Base-by-base conservation (phyloP, 1,284 basidiomycete genomes). In the Cystobasidium sp. region DNA sequence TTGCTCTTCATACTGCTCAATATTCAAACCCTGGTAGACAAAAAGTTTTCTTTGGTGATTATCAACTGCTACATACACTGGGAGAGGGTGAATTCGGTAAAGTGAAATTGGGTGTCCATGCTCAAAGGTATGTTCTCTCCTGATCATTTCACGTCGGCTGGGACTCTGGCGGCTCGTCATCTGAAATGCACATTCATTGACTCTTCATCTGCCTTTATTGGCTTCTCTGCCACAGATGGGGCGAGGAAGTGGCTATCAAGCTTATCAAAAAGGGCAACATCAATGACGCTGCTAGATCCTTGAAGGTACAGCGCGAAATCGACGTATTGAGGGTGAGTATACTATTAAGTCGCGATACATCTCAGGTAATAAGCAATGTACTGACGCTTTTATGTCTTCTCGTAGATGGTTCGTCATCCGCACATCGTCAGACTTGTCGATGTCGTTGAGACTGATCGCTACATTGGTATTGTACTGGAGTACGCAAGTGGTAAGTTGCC, bases 41-140 rank as follows among this genome's bases (percentile, higher is more conserved):
- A 3, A 76, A 74, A 43, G 75, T 95, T 77, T 93, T 91, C 82
- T 96, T 97, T 79, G 94, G 94, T 0, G 93, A 94, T 3, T 97
- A 97, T 83, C 86, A 97, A n/a, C 87, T 97, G 53, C 85, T 97
- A 12, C 94, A 97, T 83, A 97, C 94, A 0, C 86, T 97, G n/a
- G 95, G 97, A 58, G 96, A 99, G 83, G 97, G 97, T 79, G 97
- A 99, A 85, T 99, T 99, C 82, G 97, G 96, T 72, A 99, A 99
- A 83, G 96, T 99, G 84, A 99, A 99, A 83, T 88, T 99, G 37
- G 97, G 97, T 9, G 87, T 99, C 41, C 64, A 70, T 46, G 71
- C 65, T n/a, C 71, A 76, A 39, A 70, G 69, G 72, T 74, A 44
- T 10, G 72, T 62, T 24, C 8, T 7, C 31, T 31, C 31, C 5